phyloP scores from a whole-genome alignment of 805 yeast genomes.

The Hanseniaspora meyeri region DNA sequence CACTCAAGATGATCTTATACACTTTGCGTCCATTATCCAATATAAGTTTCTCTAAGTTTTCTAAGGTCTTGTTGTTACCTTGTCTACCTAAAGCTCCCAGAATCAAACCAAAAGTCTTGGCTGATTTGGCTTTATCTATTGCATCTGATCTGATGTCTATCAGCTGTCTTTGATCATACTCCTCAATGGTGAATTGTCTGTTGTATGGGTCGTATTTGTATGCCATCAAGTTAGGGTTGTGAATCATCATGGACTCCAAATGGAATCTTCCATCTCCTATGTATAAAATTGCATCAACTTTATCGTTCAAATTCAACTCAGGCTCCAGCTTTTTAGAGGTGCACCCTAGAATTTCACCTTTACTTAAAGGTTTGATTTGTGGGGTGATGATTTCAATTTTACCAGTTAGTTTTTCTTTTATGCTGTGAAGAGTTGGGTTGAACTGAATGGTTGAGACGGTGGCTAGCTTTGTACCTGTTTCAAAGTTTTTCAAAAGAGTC shows the following conservation, averaged over 20 bases:
- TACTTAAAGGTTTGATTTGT: constrained; percentile 81
- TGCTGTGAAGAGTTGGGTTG: constrained; percentile 82
- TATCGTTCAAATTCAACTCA: constrained; percentile 28
- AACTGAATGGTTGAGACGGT: constrained; percentile 93
- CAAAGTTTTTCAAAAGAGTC: constrained; percentile 61
- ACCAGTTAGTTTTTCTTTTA: constrained; percentile 43
- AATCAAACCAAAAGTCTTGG: constrained; percentile 66
- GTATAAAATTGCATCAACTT: constrained; percentile 70
- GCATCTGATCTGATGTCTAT: constrained; percentile 64
- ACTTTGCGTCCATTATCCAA: constrained; percentile 47
- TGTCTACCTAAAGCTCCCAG: constrained; percentile 93
- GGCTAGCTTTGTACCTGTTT: constrained; percentile 53
- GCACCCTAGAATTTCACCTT: constrained; percentile 93
- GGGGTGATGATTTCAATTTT: constrained; percentile 63
- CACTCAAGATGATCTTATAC: constrained; percentile 74
- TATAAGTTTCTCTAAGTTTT: constrained; percentile 48
- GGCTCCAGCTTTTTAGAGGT: constrained; percentile 69
- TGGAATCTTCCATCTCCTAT: constrained; percentile 96
- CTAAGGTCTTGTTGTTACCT: constrained; percentile 71
- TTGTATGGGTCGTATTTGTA: constrained; percentile 92
- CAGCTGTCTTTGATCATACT: constrained; percentile 78
- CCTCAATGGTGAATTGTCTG: constrained; percentile 77
- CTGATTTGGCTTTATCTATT: constrained; percentile 43
- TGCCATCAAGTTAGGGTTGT: constrained; percentile 85
- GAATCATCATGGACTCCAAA: constrained; percentile 91